Evolutionary conservation across 140 eudicot species (phyloP).

Genomic region (Flaveria floridana): DNA sequence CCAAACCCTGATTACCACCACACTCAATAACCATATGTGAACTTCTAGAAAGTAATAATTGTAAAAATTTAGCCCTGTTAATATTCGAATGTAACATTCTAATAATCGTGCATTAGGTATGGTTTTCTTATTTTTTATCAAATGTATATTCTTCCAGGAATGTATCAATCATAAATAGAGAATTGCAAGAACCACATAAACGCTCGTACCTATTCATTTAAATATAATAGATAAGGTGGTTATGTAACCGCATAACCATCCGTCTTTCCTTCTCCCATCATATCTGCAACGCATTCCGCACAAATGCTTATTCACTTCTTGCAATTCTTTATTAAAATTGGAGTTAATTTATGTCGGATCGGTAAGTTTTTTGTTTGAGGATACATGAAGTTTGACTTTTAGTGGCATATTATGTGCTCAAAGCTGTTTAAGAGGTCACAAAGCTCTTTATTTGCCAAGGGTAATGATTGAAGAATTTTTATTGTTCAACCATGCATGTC

Average conservation of each 20-base stretch:
- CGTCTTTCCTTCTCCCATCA: too few relatives aligned
- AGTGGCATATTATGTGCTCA: constrained; percentile 42
- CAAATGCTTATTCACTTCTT: too few relatives aligned
- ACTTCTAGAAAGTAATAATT: background rate
- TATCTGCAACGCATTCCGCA: background rate
- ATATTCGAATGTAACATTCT: background rate
- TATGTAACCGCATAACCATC: too few relatives aligned
- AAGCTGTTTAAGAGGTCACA: constrained; percentile 66
- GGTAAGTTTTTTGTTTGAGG: too few relatives aligned
- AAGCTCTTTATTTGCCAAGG: constrained; percentile 52
- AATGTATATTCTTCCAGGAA: constrained; percentile 60
- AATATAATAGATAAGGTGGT: too few relatives aligned
- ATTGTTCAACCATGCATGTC: constrained; percentile 65
- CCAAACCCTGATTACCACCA: background rate
- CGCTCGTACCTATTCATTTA: too few relatives aligned
- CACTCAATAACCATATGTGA: background rate
- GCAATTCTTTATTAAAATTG: too few relatives aligned
- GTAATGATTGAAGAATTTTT: constrained; percentile 52
- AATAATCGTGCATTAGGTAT: constrained; percentile 33
- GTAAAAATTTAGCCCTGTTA: background rate
- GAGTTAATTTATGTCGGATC: too few relatives aligned
- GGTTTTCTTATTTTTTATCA: constrained; percentile 50
- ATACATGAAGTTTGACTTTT: too few relatives aligned
- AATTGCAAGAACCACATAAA: too few relatives aligned
- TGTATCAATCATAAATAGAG: constrained; percentile 39